Base-by-base conservation (phyloP, 1,284 basidiomycete genomes). In the Trichosporon faecale region DNA sequence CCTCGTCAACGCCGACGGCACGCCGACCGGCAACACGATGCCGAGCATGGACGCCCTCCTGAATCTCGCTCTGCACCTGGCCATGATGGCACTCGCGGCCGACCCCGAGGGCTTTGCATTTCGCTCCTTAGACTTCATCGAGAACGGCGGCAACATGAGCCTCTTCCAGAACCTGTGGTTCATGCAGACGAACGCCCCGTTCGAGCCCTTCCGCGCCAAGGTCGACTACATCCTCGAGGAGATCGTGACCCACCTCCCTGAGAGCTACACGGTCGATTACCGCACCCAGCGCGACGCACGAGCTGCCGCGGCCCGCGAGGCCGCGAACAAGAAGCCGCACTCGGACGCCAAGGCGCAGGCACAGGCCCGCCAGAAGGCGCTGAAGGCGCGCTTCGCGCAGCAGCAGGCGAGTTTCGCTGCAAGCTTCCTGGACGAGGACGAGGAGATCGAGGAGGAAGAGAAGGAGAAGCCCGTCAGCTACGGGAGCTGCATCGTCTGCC, bases 401-500 rank as follows among this genome's bases (percentile, higher is more conserved):
- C 92, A 95, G 78, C 95, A 97, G 78, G 90, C 89, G 33, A 91
- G 88, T 72, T 95, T 97, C 78, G 77, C 80, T 14, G 73, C 76
- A 64, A 75, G 67, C 65, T 78, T 79, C 70, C 75, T 79, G 52
- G 82, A 82, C 29, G 83, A 81, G 27, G 83, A 83, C 4, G 92
- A 91, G 71, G 91, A 88, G 37, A 87, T 87, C 0, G 89, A 88
- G 23, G 72, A 73, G 31, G 74, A 75, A 21, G 75, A 78, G 35
- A 86, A 87, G 74, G 85, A 89, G 33, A 88, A 86, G 8, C 79
- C 80, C 0, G 81, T 87, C 18, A 89, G 89, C 27, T 91, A 91
- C 73, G 97, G 96, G 0, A 91, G 91, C 29, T 99, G 97, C 81
- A 99, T 99, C 74, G 93, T 99, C 8, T 99, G 97, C 77, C 97